Conservation (phyloP, 345 rosid species). For the Firmiana major region DNA sequence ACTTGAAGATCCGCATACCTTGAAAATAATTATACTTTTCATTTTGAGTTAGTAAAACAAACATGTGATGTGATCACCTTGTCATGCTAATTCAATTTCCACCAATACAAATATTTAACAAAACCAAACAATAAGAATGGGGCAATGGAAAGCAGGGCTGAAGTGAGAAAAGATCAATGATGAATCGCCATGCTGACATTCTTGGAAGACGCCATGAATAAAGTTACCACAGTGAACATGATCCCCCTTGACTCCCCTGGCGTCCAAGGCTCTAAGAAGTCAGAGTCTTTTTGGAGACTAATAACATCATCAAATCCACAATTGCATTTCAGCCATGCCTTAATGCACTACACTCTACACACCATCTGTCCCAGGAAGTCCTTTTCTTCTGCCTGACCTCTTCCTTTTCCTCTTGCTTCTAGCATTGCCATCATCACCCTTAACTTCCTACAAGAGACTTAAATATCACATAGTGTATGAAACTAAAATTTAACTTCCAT, state of each 20-base stretch:
- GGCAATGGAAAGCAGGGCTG: not conserved
- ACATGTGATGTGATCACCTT: not conserved
- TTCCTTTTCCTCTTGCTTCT: constrained; percentile 44
- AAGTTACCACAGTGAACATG: not conserved
- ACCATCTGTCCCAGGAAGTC: constrained; percentile 5
- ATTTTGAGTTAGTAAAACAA: no score
- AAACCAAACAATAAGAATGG: not conserved
- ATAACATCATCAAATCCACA: not conserved
- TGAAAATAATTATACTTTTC: no score
- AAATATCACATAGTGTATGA: not conserved
- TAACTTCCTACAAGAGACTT: constrained; percentile 35
- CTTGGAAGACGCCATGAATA: not conserved
- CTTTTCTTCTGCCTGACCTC: constrained; percentile 31
- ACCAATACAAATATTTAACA: not conserved
- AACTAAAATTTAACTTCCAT: not conserved
- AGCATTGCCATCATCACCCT: constrained; percentile 16
- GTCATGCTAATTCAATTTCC: not conserved
- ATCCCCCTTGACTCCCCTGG: not conserved
- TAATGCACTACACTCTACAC: not conserved
- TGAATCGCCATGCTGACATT: not conserved
- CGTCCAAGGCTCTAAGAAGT: not conserved
- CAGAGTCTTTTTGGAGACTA: not conserved
- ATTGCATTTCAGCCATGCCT: not conserved
- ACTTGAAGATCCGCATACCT: no score
- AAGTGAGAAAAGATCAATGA: not conserved